Evolutionary conservation across 306 rosid genomes (phyloP).

Genomic region (Carpinus fangiana): DNA sequence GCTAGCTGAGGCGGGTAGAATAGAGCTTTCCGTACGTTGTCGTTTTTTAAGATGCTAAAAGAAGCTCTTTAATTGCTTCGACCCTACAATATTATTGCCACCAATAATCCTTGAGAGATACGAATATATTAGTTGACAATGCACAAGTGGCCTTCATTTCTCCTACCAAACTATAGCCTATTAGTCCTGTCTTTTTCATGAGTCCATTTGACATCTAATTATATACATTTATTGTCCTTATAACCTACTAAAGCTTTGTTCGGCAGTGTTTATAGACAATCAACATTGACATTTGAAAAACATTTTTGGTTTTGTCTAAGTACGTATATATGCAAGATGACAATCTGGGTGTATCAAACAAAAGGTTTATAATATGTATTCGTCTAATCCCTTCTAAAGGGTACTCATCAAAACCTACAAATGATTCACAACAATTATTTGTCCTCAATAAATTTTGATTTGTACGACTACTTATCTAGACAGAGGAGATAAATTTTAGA

Average conservation of each 20-base stretch:
- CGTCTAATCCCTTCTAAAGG: too few species aligned
- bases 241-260: background rate
- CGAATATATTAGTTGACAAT: constrained; percentile 42
- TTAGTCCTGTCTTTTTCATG: too few species aligned
- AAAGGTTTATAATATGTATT: background rate
- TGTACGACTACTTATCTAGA: too few species aligned
- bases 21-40: constrained; percentile 40
- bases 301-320: background rate
- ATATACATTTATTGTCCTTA: background rate
- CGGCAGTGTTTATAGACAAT: background rate
- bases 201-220: constrained; percentile 14
- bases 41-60: constrained; percentile 47
- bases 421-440: too few species aligned
- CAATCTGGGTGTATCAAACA: background rate
- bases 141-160: constrained; percentile 24
- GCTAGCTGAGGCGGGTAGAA: constrained; percentile 42
- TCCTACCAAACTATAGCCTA: background rate
- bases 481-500: too few species aligned
- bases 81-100: constrained; percentile 46
- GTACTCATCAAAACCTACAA: too few species aligned
- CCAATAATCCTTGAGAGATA: constrained; percentile 38
- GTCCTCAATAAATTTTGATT: too few species aligned
- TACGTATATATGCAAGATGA: background rate
- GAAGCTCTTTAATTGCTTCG: constrained; percentile 43
- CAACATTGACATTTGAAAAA: background rate